These are phyloP conservation scores for Aspergillus nidulans DNA, from an alignment of 495 filamentous ascomycete species.

Conservation along the genomic window DNA sequence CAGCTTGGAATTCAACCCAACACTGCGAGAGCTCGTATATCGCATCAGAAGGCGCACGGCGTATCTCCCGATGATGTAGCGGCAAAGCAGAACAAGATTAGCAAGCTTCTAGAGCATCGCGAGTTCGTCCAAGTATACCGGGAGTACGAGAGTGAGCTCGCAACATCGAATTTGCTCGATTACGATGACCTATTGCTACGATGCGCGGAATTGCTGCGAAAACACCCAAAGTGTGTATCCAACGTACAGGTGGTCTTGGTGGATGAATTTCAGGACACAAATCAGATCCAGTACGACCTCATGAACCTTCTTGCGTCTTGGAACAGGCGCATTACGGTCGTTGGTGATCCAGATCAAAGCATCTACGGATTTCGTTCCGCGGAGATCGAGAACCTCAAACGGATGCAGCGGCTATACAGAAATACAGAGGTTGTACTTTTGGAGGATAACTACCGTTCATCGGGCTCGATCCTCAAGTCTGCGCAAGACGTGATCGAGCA, in stretches of 20 bases:
- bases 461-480: slow-evolving; percentile 75
- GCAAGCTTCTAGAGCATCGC: slow-evolving; percentile 57
- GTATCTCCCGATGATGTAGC: slow-evolving; percentile 41
- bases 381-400: slow-evolving; percentile 82
- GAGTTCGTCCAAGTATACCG: slow-evolving; percentile 71
- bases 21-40: slow-evolving; percentile 70
- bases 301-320: slow-evolving; percentile 83
- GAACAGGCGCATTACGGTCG: slow-evolving; percentile 76
- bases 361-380: slow-evolving; percentile 98
- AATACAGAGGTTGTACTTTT: slow-evolving; percentile 77
- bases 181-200: slow-evolving; percentile 91
- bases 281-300: slow-evolving; percentile 88
- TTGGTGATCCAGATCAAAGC: slow-evolving; percentile 96
- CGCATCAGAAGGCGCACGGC: slow-evolving; percentile 77
- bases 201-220: slow-evolving; percentile 74
- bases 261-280: slow-evolving; percentile 98
- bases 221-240: slow-evolving; percentile 77
- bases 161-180: slow-evolving; percentile 78
- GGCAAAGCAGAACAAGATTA: slow-evolving; percentile 29
- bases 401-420: slow-evolving; percentile 70
- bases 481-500: slow-evolving; percentile 90
- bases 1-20: slow-evolving; percentile 65
- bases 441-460: slow-evolving; percentile 96
- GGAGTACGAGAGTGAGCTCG: slow-evolving; percentile 73
- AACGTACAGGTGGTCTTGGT: slow-evolving; percentile 92